phyloP scores from a whole-genome alignment of 805 yeast species.

The Torulaspora indica region DNA sequence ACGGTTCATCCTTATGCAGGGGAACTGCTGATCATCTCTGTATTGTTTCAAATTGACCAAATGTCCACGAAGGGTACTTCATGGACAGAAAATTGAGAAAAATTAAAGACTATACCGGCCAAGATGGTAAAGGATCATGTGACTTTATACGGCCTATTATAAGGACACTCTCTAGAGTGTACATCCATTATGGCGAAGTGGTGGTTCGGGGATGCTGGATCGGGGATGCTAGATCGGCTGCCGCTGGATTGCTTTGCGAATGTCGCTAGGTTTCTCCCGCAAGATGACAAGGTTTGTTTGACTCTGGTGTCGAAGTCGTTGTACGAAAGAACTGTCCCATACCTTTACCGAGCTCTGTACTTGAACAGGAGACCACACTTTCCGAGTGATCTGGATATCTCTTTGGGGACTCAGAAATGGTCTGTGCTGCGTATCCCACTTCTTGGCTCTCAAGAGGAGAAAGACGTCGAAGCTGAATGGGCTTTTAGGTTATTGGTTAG shows the following conservation, averaged over 20 bases:
- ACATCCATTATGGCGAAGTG: too few relatives aligned
- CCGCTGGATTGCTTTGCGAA: constrained; percentile 25
- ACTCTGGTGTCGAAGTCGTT: constrained; percentile 23
- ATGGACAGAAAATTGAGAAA: not conserved
- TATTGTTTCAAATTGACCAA: constrained; percentile 99
- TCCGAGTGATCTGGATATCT: constrained; percentile 25
- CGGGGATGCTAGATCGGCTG: constrained; percentile 22
- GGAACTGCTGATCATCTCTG: constrained; percentile 99
- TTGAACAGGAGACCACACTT: constrained; percentile 27
- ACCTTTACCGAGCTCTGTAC: constrained; percentile 25
- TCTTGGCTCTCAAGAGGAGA: constrained; percentile 2
- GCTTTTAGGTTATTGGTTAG: constrained; percentile 24
- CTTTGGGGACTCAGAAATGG: constrained; percentile 29
- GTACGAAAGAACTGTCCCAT: constrained; percentile 17
- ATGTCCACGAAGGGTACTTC: constrained; percentile 55
- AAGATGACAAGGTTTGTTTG: constrained; percentile 28
- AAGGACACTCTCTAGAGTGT: too few relatives aligned
- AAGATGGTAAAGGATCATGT: not conserved
- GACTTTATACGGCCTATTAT: too few relatives aligned
- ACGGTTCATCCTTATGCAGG: constrained; percentile 99
- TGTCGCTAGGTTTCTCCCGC: constrained; percentile 18
- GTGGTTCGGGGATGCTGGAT: too few relatives aligned
- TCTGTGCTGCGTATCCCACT: constrained; percentile 22
- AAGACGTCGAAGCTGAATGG: constrained; percentile 9
- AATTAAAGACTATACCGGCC: not conserved